Base-by-base conservation (phyloP, 108 stramenopile genomes). In the Epithemia pelagica region DNA sequence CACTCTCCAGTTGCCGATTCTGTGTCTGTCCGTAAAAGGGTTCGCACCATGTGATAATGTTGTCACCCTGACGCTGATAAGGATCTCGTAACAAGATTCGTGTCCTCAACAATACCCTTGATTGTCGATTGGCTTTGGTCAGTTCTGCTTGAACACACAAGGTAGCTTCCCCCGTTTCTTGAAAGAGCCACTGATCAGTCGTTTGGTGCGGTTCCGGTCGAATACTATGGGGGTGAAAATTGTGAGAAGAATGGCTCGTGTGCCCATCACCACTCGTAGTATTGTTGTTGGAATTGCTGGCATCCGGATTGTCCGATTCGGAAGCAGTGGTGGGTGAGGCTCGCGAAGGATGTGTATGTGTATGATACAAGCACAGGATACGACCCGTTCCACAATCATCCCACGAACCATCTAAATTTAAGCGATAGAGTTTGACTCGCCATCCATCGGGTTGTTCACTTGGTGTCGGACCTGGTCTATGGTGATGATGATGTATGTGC, bases 1-100 rank as follows among this genome's bases (percentile, higher is more conserved):
- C 61, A 46, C 59, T 28, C 15, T 24, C 7, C 0, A 10, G 64
- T 25, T 3, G 33, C 21, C 24, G 37, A 29, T 62, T 61, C 15
- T 46, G 37, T n/a, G n/a, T n/a, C 37, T 46, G 37, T n/a, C 37
- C 64, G 32, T 68, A 73, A 67, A 78, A 88, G 20, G 92, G 90
- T 68, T 94, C 92, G 67, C 89, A 90, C 92, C 92, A 94, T 19
- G 92, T 94, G 67, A 94, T 91, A 58, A 94, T 94, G 68, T 94
- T 91, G 27, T 90, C 90, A 32, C 92, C 92, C 66, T 94, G 92
- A 29, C 92, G 76, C 74, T 91, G 92, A 74, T 94, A 94, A 10
- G 87, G 86, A 54, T 88, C 88, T 19, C 87, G 69, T 24, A 94
- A 62, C 59, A 94, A 74, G 27, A 94, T 87, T 52, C 84, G 67